Evolutionary conservation across 306 rosid species (phyloP), one percentile per base, ranked within the genome.

Genomic region (Rosa chinensis): DNA sequence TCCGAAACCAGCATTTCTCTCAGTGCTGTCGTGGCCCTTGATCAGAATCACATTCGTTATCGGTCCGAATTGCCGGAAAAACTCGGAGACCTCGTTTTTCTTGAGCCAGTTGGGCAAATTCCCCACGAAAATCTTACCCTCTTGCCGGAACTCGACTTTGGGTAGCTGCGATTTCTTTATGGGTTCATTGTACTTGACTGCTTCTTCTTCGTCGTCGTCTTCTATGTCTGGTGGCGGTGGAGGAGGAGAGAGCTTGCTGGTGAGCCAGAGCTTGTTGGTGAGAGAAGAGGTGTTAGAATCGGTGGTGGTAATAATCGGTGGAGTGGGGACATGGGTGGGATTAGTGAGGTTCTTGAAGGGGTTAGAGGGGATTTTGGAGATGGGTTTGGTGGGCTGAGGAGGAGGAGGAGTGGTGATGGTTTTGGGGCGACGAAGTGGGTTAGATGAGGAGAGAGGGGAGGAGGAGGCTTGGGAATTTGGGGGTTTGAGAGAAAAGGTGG

Each of bases 61-160:
- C 40, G 94, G 87, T 66, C 99, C 99, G 42, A 95, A 91, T 66
- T 93, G 99, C 45, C 99, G 90, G 62, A 93, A 95, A 67, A 95
- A 89, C 64, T 93, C 93, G 8, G 84, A 44, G 12, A 95, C 86
- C 74, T 88, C 97, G 32, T 70, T 77, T 80, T 95, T 93, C 90
- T 91, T 92, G 10, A 84, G 80, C 98, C 98, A 95, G 52, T 77
- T 80, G 7, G 99, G 99, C 55, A 95, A 85, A 80, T 92, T 95
- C 66, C 93, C 99, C 6, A 95, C 90, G 77, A 95, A 95, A 42
- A 95, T 89, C 79, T 95, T 95, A 32, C 97, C 98, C 75, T 89
- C 91, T 39, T 92, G 96, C 78, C 98, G 87, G 80, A 86, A 89
- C 69, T 75, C 80, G 43, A 42, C 32, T 11, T 18, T 66, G 73